Conservation (phyloP, 768 basidiomycete genomes). For the Tephrocybe sp. region DNA sequence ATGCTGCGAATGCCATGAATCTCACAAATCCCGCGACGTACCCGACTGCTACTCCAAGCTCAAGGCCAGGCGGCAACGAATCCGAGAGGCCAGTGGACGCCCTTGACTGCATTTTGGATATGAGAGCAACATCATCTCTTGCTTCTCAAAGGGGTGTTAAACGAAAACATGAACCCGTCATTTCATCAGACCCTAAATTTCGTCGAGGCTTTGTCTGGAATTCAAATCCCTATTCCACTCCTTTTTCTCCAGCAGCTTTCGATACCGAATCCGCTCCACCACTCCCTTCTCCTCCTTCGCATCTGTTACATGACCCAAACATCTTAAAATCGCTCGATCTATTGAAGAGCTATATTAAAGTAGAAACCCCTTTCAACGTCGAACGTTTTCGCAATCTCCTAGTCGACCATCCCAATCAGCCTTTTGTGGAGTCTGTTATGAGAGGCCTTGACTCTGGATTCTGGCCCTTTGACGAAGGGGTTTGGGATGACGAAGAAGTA, state of each 20-base stretch:
- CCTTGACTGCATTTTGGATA: no score
- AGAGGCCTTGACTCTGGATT: slow-evolving; percentile 2
- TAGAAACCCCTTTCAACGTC: slow-evolving; percentile 4
- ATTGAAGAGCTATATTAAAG: neutral
- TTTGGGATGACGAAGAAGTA: neutral
- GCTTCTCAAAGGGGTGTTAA: no score
- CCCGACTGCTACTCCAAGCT: no score
- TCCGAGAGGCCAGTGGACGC: no score
- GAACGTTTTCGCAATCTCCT: slow-evolving; percentile 2
- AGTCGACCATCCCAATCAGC: slow-evolving; percentile 6
- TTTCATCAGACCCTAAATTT: no score
- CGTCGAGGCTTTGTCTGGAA: no score
- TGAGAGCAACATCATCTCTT: no score
- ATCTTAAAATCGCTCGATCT: neutral
- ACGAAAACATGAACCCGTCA: no score
- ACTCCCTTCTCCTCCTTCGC: slow-evolving; percentile 12
- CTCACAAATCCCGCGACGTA: no score
- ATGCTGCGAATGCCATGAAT: no score
- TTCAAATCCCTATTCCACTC: no score
- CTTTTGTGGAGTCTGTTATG: slow-evolving; percentile 9
- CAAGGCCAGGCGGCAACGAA: no score
- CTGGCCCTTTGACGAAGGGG: slow-evolving; percentile 5
- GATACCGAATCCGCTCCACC: slow-evolving; percentile 12
- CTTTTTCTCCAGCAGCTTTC: slow-evolving; percentile 9
- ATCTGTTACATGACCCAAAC: slow-evolving; percentile 6